These are phyloP conservation scores for Scytalidium sp. DNA, from an alignment of 2,329 filamentous ascomycete genomes.

Conservation along the genomic window DNA sequence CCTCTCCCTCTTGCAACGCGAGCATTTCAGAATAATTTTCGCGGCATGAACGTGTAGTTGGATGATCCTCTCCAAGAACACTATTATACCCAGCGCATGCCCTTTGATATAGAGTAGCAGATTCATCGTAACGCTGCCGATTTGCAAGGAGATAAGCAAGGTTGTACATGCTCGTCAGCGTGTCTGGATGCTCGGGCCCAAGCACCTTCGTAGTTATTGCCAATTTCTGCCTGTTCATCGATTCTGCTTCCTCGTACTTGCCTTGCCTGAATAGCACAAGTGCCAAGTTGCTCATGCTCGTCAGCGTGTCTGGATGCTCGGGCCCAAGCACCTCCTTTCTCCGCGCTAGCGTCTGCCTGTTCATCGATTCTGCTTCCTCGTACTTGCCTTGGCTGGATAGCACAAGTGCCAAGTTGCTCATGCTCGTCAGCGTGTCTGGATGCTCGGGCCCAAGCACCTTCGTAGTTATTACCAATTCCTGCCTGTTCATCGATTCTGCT, in stretches of 20 bases:
- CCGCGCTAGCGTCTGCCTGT: no score
- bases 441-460: conserved; percentile 4
- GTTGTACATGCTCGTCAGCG: conserved; percentile 12
- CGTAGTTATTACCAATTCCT: no score
- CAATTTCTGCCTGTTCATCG: conserved; percentile 4
- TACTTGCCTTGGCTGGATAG: no score
- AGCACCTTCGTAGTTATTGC: conserved; percentile 6
- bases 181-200: conserved; percentile 11
- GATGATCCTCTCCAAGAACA: conserved; percentile 5
- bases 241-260: conserved; percentile 5
- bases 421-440: conserved; percentile 6
- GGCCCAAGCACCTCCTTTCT: conserved; percentile 2
- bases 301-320: conserved; percentile 5
- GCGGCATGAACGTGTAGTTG: background rate
- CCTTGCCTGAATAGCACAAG: conserved; percentile 5
- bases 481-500: no score
- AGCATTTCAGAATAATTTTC: background rate
- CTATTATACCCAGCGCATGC: conserved; percentile 5
- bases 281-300: conserved; percentile 6
- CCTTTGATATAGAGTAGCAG: conserved; percentile 5
- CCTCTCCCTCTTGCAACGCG: background rate
- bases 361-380: no score
- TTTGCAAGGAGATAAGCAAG: conserved; percentile 7
- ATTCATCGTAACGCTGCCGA: conserved; percentile 4
- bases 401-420: conserved; percentile 1